phyloP scores from a whole-genome alignment of 441 rosid genomes.

The Syzygium malaccense region DNA sequence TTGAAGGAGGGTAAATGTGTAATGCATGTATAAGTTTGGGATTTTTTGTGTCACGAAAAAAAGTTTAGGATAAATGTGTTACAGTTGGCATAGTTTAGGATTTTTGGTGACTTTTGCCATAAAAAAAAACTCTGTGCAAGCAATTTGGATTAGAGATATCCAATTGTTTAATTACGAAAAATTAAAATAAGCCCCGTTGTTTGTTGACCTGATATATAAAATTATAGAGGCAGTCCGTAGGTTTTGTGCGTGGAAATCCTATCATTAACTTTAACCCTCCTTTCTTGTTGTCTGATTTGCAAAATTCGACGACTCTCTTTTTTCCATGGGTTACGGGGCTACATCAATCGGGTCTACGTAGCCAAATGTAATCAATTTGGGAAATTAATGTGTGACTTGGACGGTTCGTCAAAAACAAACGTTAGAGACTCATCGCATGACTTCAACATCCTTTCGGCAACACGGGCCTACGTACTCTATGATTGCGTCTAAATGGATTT shows the following conservation, averaged over 20 bases:
- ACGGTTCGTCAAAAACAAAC: not conserved
- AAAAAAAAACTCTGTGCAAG: not conserved
- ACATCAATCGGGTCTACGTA: not conserved
- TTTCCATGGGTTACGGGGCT: not conserved
- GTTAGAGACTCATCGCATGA: not conserved
- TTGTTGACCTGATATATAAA: not conserved
- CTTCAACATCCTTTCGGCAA: not conserved
- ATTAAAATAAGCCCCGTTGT: not conserved
- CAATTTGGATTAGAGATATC: not conserved
- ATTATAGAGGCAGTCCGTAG: not conserved
- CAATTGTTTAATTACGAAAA: not conserved
- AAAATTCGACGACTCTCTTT: not conserved
- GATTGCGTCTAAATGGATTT: not conserved
- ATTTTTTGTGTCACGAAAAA: no score
- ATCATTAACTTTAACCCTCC: not conserved
- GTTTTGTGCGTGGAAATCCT: not conserved
- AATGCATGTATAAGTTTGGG: no score
- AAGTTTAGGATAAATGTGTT: no score
- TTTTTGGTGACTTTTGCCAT: no score
- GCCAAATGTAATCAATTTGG: not conserved
- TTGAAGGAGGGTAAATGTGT: no score
- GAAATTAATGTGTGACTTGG: not conserved
- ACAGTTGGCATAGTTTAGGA: no score
- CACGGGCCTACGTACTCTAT: not conserved
- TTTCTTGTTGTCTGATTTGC: not conserved